Evolutionary conservation across 2,329 filamentous ascomycete species (phyloP).

Genomic region (Neonectria punicea): DNA sequence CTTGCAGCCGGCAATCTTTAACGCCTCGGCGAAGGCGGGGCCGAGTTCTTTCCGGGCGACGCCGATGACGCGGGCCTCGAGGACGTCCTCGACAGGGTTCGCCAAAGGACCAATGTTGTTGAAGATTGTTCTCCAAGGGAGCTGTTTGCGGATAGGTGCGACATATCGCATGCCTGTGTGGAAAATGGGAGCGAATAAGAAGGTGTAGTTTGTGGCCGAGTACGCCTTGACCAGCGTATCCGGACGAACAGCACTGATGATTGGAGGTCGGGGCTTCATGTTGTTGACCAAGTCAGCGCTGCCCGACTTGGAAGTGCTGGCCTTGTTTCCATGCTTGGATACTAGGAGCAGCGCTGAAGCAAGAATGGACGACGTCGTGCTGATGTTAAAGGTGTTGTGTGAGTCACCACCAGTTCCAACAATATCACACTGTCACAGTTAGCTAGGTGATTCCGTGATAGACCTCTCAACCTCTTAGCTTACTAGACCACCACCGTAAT

Average conservation of each 20-base stretch:
- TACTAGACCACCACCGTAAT: slow-evolving; percentile 86
- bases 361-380: slow-evolving; percentile 92
- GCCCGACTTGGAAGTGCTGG: slow-evolving; percentile 94
- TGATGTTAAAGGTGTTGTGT: slow-evolving; percentile 98
- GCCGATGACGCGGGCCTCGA: slow-evolving; percentile 93
- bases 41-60: slow-evolving; percentile 90
- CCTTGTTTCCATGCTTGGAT: slow-evolving; percentile 95
- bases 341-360: slow-evolving; percentile 86
- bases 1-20: slow-evolving; percentile 77
- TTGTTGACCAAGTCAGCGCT: slow-evolving; percentile 90
- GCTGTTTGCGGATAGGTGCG: slow-evolving; percentile 83
- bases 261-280: slow-evolving; percentile 77
- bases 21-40: slow-evolving; percentile 86
- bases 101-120: slow-evolving; percentile 93
- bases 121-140: slow-evolving; percentile 97
- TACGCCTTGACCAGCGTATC: slow-evolving; percentile 79
- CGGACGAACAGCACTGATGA: slow-evolving; percentile 79
- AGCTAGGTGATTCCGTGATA: slow-evolving; percentile 9
- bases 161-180: slow-evolving; percentile 95
- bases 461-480: slow-evolving; percentile 45
- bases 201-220: slow-evolving; percentile 86
- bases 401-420: slow-evolving; percentile 97
- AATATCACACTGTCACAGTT: slow-evolving; percentile 76
- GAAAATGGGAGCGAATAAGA: slow-evolving; percentile 95
- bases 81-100: slow-evolving; percentile 84